A percentile compares a stretch with the other conserved stretches of the same genome.
These are phyloP conservation scores for Helenozyma baotianmanensis DNA, from an alignment of 805 yeast species.

Conservation along the genomic window DNA sequence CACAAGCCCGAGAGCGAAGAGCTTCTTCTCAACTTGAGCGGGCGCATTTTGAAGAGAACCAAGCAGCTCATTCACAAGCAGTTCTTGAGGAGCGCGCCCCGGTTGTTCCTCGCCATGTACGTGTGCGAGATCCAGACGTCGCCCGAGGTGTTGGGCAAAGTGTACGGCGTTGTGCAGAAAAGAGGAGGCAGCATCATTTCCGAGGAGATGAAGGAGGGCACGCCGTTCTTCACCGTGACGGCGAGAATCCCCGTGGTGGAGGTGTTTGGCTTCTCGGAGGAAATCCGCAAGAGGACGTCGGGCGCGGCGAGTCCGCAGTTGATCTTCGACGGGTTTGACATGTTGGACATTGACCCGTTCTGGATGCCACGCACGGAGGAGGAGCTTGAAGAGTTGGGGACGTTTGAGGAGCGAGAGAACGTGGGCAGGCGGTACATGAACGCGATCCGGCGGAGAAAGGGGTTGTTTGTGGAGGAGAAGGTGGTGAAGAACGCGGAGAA, in stretches of 20 bases:
- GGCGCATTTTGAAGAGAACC: constrained; percentile 68
- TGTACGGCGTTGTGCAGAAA: constrained; percentile 87
- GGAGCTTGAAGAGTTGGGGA: constrained; percentile 91
- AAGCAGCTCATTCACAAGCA: constrained; percentile 69
- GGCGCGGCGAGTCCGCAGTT: constrained; percentile 98
- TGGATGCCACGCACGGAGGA: constrained; percentile 99
- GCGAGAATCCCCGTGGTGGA: constrained; percentile 90
- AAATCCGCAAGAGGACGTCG: constrained; percentile 84
- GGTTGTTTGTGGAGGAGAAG: constrained; percentile 84
- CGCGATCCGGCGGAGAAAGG: constrained; percentile 76
- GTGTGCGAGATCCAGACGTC: constrained; percentile 93
- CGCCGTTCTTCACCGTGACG: constrained; percentile 85
- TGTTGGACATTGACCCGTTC: constrained; percentile 89
- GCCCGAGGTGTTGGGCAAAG: constrained; percentile 91
- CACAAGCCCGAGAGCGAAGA: constrained; percentile 22
- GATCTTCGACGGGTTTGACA: constrained; percentile 82
- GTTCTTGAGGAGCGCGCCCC: constrained; percentile 78
- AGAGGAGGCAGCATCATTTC: constrained; percentile 80
- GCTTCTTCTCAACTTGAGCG: constrained; percentile 47
- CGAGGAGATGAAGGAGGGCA: constrained; percentile 97
- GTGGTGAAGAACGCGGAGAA: constrained; percentile 90
- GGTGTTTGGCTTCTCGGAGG: constrained; percentile 95
- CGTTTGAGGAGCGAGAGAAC: constrained; percentile 86
- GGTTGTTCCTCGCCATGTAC: constrained; percentile 89
- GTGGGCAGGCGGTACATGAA: constrained; percentile 86